phyloP scores from a whole-genome alignment of 2,329 filamentous ascomycete genomes.

The Cladosporium halotolerans region DNA sequence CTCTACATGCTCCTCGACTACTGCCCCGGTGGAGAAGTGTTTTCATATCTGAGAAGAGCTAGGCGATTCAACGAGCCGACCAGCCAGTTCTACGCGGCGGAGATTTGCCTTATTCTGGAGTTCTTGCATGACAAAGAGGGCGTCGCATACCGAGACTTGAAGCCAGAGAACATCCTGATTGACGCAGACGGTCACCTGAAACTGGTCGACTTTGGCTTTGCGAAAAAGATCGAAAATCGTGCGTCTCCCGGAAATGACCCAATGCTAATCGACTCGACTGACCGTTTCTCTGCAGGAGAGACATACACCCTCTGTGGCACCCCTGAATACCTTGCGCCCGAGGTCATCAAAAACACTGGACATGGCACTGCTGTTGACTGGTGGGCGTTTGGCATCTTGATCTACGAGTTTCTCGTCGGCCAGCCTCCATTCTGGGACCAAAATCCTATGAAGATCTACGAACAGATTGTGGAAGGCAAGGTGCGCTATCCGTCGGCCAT shows the following conservation, averaged over 20 bases:
- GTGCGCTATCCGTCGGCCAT: constrained; percentile 66
- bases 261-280: constrained; percentile 17
- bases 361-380: constrained; percentile 71
- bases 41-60: constrained; percentile 72
- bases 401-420: constrained; percentile 79
- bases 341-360: constrained; percentile 77
- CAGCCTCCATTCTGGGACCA: constrained; percentile 85
- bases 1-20: constrained; percentile 81
- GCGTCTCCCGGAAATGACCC: constrained; percentile 6
- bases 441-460: constrained; percentile 82
- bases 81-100: constrained; percentile 75
- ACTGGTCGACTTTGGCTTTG: constrained; percentile 79
- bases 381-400: constrained; percentile 79
- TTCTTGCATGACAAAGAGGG: constrained; percentile 74
- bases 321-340: constrained; percentile 75
- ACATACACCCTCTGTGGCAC: constrained; percentile 81
- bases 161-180: constrained; percentile 75
- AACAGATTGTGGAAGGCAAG: constrained; percentile 72
- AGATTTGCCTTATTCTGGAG: constrained; percentile 76
- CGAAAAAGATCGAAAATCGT: constrained; percentile 65
- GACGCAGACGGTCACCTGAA: constrained; percentile 74
- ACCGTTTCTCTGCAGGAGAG: constrained; percentile 44
- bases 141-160: constrained; percentile 75
- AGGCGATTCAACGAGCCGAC: constrained; percentile 73
- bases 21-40: constrained; percentile 76